Evolutionary conservation across 257 asterid genomes (phyloP).

Genomic region (Salvia splendens): DNA sequence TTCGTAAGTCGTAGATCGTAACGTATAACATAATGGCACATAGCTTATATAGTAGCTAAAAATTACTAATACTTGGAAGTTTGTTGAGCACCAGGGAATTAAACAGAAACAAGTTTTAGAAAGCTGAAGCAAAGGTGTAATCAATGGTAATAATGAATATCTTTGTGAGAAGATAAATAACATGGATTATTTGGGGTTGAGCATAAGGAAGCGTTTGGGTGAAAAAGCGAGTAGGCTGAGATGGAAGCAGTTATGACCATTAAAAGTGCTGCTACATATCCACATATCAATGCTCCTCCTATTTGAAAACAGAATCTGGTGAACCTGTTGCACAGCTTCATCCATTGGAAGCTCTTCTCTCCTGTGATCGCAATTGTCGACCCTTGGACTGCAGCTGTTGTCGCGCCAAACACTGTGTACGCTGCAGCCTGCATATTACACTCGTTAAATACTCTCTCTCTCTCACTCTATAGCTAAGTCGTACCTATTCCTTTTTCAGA

Average conservation of each 20-base stretch:
- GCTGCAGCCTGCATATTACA: conserved; percentile 44
- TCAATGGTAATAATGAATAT: no score
- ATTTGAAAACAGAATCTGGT: conserved; percentile 67
- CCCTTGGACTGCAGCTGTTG: conserved; percentile 55
- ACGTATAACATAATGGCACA: no score
- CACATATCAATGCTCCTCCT: conserved; percentile 52
- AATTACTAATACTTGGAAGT: no score
- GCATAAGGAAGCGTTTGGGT: conserved; percentile 50
- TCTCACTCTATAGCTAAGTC: no score
- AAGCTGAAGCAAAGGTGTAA: no score
- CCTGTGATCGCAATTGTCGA: conserved; percentile 63
- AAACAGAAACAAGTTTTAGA: no score
- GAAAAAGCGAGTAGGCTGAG: conserved; percentile 66
- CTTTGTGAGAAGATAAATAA: no score
- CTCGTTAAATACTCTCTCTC: no score
- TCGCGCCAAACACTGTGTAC: conserved; percentile 54
- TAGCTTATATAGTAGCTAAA: no score
- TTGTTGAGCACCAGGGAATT: no score
- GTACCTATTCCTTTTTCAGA: no score
- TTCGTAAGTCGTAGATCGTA: no score
- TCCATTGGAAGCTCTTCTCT: conserved; percentile 58
- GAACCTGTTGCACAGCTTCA: conserved; percentile 62
- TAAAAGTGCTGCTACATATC: conserved; percentile 41
- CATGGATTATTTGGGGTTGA: conserved; percentile 35
- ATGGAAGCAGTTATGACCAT: conserved; percentile 49